Percentiles rank a stretch among this genome's conserved stretches.
Evolutionary conservation across 2,329 filamentous ascomycete species (phyloP).

Genomic region (Nigrospora sphaerica): DNA sequence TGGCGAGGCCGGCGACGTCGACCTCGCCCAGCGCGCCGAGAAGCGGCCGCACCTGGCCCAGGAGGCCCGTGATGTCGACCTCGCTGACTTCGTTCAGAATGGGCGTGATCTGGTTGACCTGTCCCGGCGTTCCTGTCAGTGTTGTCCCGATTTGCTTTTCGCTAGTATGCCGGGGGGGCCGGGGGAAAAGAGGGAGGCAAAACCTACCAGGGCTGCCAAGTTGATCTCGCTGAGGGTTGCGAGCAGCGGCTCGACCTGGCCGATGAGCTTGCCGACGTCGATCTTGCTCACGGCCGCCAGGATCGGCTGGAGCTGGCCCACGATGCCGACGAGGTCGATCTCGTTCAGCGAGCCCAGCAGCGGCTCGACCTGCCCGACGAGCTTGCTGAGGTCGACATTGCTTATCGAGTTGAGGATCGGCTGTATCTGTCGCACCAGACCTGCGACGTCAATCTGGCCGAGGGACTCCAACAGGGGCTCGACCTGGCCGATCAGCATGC

Average conservation of each 20-base stretch:
- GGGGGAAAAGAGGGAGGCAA: background rate
- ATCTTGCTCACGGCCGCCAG: slow-evolving; percentile 15
- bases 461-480: slow-evolving; percentile 29
- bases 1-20: slow-evolving; percentile 25
- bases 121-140: too few relatives aligned
- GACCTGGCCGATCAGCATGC: slow-evolving; percentile 24
- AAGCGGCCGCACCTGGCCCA: slow-evolving; percentile 27
- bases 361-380: background rate
- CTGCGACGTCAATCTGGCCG: slow-evolving; percentile 24
- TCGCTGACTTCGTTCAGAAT: slow-evolving; percentile 22
- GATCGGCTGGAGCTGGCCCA: slow-evolving; percentile 24
- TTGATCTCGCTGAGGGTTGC: slow-evolving; percentile 21
- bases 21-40: slow-evolving; percentile 25
- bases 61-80: slow-evolving; percentile 29
- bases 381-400: slow-evolving; percentile 26
- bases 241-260: slow-evolving; percentile 18
- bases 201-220: slow-evolving; percentile 24
- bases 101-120: slow-evolving; percentile 23
- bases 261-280: slow-evolving; percentile 17
- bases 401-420: slow-evolving; percentile 28
- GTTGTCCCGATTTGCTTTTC: too few relatives aligned
- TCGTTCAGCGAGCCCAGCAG: slow-evolving; percentile 13
- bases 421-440: slow-evolving; percentile 25
- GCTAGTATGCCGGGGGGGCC: too few relatives aligned
- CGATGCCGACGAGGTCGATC: slow-evolving; percentile 24